Conservation (phyloP, 2,329 filamentous ascomycete genomes). For the Aureobasidium sp. region DNA sequence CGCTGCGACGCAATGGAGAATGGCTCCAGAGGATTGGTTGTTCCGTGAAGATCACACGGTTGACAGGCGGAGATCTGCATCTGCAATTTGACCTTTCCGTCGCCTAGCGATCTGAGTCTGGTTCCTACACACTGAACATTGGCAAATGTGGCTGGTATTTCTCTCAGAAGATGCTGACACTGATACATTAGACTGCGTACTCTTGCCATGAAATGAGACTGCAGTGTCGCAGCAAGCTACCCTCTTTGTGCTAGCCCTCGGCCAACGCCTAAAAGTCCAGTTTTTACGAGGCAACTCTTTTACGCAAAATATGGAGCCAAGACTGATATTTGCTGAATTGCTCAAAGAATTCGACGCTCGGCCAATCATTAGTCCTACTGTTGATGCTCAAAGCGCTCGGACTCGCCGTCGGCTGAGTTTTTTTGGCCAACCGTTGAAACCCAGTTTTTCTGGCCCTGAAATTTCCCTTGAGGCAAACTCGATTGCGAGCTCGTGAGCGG, state of each 20-base stretch:
- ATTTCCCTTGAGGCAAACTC: not conserved
- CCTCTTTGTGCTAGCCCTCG: not conserved
- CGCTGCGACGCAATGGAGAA: not conserved
- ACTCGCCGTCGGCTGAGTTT: not conserved
- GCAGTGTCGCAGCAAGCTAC: not conserved
- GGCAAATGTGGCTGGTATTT: not conserved
- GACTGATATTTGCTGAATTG: not conserved
- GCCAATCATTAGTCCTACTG: not conserved
- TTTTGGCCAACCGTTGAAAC: not conserved
- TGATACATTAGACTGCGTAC: not conserved
- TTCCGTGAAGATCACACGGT: conserved; percentile 13
- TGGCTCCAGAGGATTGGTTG: not conserved
- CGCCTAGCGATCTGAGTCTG: not conserved
- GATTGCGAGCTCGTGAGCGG: not conserved
- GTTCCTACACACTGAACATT: not conserved
- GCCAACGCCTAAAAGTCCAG: not conserved
- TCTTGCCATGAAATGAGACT: not conserved
- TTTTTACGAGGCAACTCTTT: not conserved
- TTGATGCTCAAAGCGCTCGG: not conserved
- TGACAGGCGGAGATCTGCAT: conserved; percentile 14
- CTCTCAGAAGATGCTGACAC: not conserved
- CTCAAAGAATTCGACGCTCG: not conserved
- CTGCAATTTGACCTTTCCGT: conserved; percentile 9
- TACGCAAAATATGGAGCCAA: not conserved
- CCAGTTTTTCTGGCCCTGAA: not conserved